These are phyloP conservation scores for Boechera retrofracta DNA, from an alignment of 345 rosid genomes.

Conservation along the genomic window DNA sequence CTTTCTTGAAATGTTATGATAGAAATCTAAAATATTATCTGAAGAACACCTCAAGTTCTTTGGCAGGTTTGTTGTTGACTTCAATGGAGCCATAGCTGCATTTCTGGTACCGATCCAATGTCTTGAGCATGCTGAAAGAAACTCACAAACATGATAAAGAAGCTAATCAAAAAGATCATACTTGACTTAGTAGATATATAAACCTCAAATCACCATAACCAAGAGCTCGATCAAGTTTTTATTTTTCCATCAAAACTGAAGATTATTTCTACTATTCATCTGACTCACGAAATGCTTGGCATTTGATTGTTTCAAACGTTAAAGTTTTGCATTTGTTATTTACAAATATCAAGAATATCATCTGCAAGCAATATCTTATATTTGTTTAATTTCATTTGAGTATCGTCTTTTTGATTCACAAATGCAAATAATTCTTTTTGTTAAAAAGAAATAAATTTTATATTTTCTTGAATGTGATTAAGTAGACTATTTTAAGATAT, in stretches of 20 bases:
- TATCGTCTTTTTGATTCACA: neutral
- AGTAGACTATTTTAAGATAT: neutral
- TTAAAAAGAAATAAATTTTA: too few species aligned
- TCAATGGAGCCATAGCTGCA: conserved; percentile 92
- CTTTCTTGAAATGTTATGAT: neutral
- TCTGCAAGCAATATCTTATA: neutral
- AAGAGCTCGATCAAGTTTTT: neutral
- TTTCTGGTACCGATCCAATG: conserved; percentile 92
- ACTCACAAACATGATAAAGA: neutral
- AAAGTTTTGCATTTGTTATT: neutral
- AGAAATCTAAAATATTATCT: neutral
- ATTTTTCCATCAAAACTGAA: neutral
- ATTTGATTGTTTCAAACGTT: neutral
- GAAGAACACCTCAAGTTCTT: conserved; percentile 79
- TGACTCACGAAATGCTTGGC: neutral
- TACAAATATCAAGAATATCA: neutral
- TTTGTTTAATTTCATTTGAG: neutral
- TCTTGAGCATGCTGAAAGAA: conserved; percentile 80
- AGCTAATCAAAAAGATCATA: conserved; percentile 3
- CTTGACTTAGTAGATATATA: neutral
- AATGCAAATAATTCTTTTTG: neutral
- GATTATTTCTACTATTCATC: conserved; percentile 4
- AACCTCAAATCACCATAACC: neutral
- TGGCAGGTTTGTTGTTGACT: conserved; percentile 78
- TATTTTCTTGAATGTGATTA: neutral